Evolutionary conservation across 2,329 filamentous ascomycete genomes (phyloP), one percentile per base, ranked within the genome.

Genomic region (Thielaviopsis populi): DNA sequence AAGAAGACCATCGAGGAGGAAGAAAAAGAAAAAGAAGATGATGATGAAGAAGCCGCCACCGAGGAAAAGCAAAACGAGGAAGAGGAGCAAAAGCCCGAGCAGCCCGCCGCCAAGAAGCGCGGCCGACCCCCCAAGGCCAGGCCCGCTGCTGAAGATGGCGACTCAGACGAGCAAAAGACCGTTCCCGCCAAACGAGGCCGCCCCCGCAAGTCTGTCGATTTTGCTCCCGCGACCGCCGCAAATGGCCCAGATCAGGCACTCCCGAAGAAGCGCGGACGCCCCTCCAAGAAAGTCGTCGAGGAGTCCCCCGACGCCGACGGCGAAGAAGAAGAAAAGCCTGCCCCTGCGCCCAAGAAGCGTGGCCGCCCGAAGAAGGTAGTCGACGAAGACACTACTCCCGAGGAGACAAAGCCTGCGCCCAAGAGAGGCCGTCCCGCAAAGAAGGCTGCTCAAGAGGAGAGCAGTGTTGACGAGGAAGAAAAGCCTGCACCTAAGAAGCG

Each of bases 401-500:
- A 73, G 2, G 71, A 70, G 2, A 19, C 42, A 50, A 59, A 40
- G 50, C 43, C 33, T 3, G 7, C 48, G 15, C 40, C 41, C 19
- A 65, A 62, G 61, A 63, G 64, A 42, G 61, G 63, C n/a, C 46
- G 43, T 22, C 62, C 61, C 5, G 50, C 66, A 27, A 63, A 60
- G 27, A 54, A 41, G 7, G 70, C 70, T 3, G 72, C 73, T 17
- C 74, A 73, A 3, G 71, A 70, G 2, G 70, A 73, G 22, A 60
- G 13, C 6, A 70, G 70, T 3, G 72, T 73, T 15, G 74, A 73
- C 3, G 71, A 70, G 3, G 70, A 73, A 22, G 71, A 73, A 7
- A 68, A 74, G 65, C 71, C 72, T 13, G 68, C 71, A 61, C 68
- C 73, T 30, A 75, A 73, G 68, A 75, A 73, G 68, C 59, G 59